phyloP scores from a whole-genome alignment of 768 basidiomycete genomes.

The Pleurotus tuoliensis region DNA sequence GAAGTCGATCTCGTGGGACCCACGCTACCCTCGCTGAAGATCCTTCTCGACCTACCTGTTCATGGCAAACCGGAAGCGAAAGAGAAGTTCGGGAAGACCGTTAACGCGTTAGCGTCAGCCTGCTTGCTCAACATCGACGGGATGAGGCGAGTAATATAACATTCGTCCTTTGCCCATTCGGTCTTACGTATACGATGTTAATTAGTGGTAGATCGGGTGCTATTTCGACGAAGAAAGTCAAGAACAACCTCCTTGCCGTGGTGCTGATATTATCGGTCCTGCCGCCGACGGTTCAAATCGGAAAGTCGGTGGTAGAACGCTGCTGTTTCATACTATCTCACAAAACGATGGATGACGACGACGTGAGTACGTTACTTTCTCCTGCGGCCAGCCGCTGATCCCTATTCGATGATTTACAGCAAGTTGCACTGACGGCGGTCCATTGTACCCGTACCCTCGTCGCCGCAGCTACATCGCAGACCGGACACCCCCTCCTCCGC shows the following conservation, averaged over 20 bases:
- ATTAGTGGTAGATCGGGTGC: constrained; percentile 74
- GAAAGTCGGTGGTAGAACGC: constrained; percentile 76
- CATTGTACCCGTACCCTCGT: constrained; percentile 89
- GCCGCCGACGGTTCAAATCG: constrained; percentile 61
- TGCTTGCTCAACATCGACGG: constrained; percentile 86
- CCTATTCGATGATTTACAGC: neutral
- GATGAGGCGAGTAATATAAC: constrained; percentile 63
- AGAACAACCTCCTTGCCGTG: constrained; percentile 83
- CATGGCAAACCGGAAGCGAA: constrained; percentile 34
- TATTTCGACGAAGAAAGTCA: constrained; percentile 78
- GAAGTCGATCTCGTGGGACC: constrained; percentile 78
- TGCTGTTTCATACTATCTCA: constrained; percentile 82
- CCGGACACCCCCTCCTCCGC: constrained; percentile 63
- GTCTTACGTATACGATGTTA: neutral
- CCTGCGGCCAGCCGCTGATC: neutral
- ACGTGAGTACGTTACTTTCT: constrained; percentile 43
- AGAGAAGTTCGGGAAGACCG: constrained; percentile 53
- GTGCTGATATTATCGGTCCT: constrained; percentile 83
- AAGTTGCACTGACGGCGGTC: constrained; percentile 70
- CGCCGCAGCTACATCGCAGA: constrained; percentile 48
- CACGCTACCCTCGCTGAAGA: constrained; percentile 76
- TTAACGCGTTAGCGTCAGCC: constrained; percentile 82
- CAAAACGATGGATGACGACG: constrained; percentile 64
- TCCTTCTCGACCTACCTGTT: constrained; percentile 55
- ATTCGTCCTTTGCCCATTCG: neutral